Conservation (phyloP, 73 alveolate genomes). For the Tetrahymena malaccensis region DNA sequence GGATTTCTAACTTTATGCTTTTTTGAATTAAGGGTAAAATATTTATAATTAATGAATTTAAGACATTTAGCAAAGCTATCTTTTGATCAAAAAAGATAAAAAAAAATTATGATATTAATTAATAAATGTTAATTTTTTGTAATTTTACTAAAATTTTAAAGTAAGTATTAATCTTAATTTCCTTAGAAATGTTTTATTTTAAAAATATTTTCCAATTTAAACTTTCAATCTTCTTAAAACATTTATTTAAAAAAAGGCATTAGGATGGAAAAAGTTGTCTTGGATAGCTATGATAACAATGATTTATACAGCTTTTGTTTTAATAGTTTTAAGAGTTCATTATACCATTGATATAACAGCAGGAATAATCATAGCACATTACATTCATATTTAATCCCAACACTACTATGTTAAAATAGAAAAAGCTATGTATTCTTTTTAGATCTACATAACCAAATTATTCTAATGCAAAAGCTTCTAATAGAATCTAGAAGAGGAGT, state of each 20-base stretch:
- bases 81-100: neutral
- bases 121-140: too few species aligned
- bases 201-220: too few species aligned
- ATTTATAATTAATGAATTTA: neutral
- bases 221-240: too few species aligned
- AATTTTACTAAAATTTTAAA: too few species aligned
- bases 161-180: too few species aligned
- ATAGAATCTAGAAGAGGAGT: neutral
- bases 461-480: neutral
- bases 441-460: neutral
- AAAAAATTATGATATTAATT: too few species aligned
- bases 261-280: neutral
- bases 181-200: too few species aligned
- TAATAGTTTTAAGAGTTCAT: constrained; percentile 73
- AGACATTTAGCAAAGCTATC: neutral
- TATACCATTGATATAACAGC: constrained; percentile 74
- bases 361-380: constrained; percentile 78
- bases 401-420: neutral
- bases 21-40: constrained; percentile 49
- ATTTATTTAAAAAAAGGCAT: neutral
- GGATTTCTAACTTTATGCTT: constrained; percentile 65
- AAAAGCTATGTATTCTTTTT: neutral
- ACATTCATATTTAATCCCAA: constrained; percentile 52
- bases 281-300: constrained; percentile 34
- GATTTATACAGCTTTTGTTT: constrained; percentile 39